A percentile compares a stretch with the other conserved stretches of the same genome.
Conservation (phyloP, 345 rosid species). For the Orychophragmus violaceus region DNA sequence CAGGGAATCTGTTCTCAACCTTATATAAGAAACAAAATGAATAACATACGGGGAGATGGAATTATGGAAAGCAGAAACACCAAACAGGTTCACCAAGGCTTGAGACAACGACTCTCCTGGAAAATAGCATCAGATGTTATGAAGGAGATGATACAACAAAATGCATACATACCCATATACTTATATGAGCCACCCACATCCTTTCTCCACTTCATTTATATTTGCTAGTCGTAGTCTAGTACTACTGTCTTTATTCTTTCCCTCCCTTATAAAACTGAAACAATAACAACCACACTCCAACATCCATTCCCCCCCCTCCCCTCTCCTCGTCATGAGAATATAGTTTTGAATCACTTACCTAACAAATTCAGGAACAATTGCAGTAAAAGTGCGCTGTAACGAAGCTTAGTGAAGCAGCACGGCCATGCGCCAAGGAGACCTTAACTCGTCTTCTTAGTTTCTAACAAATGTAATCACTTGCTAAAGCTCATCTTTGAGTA, state of each 20-base stretch:
- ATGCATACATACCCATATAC: not conserved
- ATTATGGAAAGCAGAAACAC: no score
- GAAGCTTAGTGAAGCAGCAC: slow-evolving; percentile 11
- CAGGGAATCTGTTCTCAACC: not conserved
- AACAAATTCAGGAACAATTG: slow-evolving; percentile 21
- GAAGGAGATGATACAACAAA: not conserved
- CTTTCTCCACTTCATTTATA: not conserved
- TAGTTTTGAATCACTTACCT: slow-evolving; percentile 15
- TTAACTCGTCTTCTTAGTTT: not conserved
- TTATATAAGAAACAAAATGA: not conserved
- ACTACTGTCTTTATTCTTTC: not conserved
- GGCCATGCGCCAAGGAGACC: not conserved
- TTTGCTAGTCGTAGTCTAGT: not conserved
- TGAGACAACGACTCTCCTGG: slow-evolving; percentile 11
- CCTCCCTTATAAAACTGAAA: slow-evolving; percentile 13
- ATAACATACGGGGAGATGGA: not conserved
- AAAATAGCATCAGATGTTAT: not conserved
- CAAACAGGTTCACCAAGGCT: slow-evolving; percentile 21
- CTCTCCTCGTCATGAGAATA: not conserved
- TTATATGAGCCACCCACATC: not conserved
- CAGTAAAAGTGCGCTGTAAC: slow-evolving; percentile 13
- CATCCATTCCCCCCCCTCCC: not conserved
- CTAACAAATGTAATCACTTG: slow-evolving; percentile 17
- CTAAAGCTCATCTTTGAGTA: slow-evolving; percentile 31
- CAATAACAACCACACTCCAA: not conserved